phyloP scores from a whole-genome alignment of 768 basidiomycete genomes.

The Ephemerocybe angulata region DNA sequence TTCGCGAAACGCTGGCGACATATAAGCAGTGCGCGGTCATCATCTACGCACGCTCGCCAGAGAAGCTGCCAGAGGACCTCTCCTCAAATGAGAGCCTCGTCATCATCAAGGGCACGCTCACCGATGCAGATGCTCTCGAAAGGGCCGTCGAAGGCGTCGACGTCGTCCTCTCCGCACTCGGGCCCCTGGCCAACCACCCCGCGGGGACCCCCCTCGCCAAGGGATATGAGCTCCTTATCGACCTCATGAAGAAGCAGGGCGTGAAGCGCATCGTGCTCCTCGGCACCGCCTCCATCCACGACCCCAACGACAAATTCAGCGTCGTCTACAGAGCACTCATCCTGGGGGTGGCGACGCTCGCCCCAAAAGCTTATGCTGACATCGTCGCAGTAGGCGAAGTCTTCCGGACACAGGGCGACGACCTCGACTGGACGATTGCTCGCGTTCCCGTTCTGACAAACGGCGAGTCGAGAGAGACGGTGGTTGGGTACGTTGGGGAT shows the following conservation, averaged over 20 bases:
- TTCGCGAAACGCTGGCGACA: constrained; percentile 49
- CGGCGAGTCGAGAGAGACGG: constrained; percentile 38
- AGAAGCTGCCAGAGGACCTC: constrained; percentile 56
- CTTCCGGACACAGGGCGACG: constrained; percentile 44
- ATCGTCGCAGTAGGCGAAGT: constrained; percentile 60
- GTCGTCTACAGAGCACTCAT: constrained; percentile 43
- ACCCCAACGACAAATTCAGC: constrained; percentile 57
- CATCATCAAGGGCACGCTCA: constrained; percentile 53
- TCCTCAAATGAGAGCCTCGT: constrained; percentile 40
- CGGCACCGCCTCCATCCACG: constrained; percentile 62
- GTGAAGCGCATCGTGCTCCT: constrained; percentile 63
- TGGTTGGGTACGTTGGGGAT: constrained; percentile 69
- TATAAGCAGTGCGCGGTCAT: constrained; percentile 42
- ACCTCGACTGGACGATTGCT: constrained; percentile 66
- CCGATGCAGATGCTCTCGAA: constrained; percentile 45
- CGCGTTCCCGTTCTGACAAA: constrained; percentile 64
- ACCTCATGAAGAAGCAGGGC: constrained; percentile 47
- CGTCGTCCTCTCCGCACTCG: constrained; percentile 64
- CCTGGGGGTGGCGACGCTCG: constrained; percentile 38
- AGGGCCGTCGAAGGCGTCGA: constrained; percentile 55
- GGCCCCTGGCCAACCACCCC: constrained; percentile 46
- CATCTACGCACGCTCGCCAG: constrained; percentile 60
- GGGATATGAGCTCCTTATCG: constrained; percentile 54
- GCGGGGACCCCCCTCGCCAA: constrained; percentile 57
- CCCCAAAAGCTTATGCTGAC: constrained; percentile 60